Evolutionary conservation across 495 filamentous ascomycete species (phyloP).

Genomic region (Chaetomidium leptoderma): DNA sequence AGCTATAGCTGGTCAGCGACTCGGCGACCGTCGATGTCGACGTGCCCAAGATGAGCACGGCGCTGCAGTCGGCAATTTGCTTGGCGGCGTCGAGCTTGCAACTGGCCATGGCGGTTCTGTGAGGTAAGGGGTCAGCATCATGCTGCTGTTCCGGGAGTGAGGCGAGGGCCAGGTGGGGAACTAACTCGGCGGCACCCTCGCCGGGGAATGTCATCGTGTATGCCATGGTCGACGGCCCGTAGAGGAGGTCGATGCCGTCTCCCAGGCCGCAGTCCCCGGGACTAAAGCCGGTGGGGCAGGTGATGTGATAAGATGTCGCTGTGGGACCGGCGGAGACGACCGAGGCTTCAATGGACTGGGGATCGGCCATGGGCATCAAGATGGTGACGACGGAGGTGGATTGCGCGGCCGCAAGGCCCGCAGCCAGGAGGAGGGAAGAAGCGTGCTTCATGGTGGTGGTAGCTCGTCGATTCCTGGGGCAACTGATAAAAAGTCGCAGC

Average conservation of each 20-base stretch:
- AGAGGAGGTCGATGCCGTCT: constrained; percentile 30
- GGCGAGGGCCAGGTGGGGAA: neutral
- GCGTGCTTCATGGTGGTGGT: constrained; percentile 11
- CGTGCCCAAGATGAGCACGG: neutral
- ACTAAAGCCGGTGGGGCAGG: constrained; percentile 37
- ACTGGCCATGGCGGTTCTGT: neutral
- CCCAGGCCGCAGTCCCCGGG: constrained; percentile 14
- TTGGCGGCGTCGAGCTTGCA: constrained; percentile 8
- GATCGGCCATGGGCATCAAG: constrained; percentile 37
- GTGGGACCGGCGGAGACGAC: constrained; percentile 39
- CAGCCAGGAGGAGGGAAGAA: constrained; percentile 23
- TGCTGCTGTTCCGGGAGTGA: neutral
- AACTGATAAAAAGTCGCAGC: neutral
- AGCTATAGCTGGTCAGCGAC: neutral
- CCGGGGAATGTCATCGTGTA: constrained; percentile 19
- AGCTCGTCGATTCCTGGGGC: neutral
- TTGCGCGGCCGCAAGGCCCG: constrained; percentile 30
- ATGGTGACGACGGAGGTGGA: constrained; percentile 31
- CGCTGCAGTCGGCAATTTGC: neutral
- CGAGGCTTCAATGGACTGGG: constrained; percentile 38
- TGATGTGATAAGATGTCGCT: constrained; percentile 41
- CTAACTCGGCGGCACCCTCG: neutral
- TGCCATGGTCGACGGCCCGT: constrained; percentile 28
- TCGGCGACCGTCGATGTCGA: neutral
- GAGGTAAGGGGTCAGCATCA: neutral